Evolutionary conservation across 306 rosid genomes (phyloP).

Genomic region (Macrotyloma uniflorum): DNA sequence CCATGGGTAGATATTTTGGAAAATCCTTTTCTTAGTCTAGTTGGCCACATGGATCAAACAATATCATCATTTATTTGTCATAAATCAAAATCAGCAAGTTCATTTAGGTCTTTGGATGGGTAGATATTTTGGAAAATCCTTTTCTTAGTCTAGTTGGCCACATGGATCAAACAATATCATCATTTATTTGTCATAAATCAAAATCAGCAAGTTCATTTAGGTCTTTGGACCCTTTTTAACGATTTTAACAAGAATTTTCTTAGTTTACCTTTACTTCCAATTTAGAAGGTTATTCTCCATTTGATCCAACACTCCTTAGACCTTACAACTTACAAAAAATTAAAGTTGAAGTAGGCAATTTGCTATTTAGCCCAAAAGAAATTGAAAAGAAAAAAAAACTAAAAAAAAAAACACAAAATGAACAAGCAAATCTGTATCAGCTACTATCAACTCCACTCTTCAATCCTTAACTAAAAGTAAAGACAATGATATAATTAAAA

Average conservation of each 20-base stretch:
- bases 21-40: not conserved
- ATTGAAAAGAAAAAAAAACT: not conserved
- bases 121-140: not conserved
- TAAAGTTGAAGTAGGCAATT: not conserved
- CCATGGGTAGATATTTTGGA: not conserved
- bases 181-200: not conserved
- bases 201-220: not conserved
- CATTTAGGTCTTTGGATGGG: not conserved
- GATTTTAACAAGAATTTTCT: not conserved
- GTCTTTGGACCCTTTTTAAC: not conserved
- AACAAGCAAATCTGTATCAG: not conserved
- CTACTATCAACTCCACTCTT: not conserved
- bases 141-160: not conserved
- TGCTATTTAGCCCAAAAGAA: not conserved
- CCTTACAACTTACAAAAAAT: not conserved
- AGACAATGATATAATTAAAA: not conserved
- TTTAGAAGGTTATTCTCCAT: not conserved
- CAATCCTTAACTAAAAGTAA: not conserved
- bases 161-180: not conserved
- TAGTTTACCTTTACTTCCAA: not conserved
- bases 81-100: not conserved
- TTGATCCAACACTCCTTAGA: not conserved
- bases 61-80: not conserved
- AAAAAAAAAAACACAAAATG: not conserved
- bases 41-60: not conserved